Conservation (phyloP, 768 basidiomycete species). For the Nidularia pulvinata region DNA sequence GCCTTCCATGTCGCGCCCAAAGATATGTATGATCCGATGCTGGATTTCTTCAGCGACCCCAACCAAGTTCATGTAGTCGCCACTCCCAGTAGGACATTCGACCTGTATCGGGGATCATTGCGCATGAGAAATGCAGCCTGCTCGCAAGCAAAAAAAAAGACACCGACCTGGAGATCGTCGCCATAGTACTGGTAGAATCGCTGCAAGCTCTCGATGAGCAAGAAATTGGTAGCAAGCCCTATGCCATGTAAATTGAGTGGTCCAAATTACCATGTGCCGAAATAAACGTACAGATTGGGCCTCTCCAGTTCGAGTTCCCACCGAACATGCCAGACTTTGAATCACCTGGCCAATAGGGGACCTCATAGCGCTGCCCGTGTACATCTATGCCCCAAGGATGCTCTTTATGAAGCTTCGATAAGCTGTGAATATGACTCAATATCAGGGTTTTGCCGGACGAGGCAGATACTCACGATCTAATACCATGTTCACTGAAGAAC, state of each 20-base stretch:
- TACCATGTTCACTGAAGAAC: constrained; percentile 94
- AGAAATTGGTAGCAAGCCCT: constrained; percentile 97
- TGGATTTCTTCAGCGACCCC: constrained; percentile 97
- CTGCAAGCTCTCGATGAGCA: constrained; percentile 95
- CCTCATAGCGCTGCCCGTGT: constrained; percentile 88
- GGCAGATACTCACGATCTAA: constrained; percentile 71
- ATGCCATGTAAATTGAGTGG: neutral
- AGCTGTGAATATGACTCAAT: constrained; percentile 33
- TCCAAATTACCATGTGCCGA: neutral
- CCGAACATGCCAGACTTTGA: constrained; percentile 98
- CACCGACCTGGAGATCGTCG: constrained; percentile 69
- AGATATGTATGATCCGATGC: constrained; percentile 98
- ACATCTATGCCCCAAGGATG: constrained; percentile 96
- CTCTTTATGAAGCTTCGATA: constrained; percentile 90
- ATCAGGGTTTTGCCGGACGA: neutral
- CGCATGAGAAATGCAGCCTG: constrained; percentile 1
- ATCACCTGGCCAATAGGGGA: constrained; percentile 98
- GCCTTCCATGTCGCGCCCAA: constrained; percentile 88
- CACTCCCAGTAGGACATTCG: constrained; percentile 96
- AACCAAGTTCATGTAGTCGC: constrained; percentile 97
- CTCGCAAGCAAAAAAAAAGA: neutral
- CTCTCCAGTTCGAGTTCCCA: constrained; percentile 97
- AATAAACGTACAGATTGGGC: constrained; percentile 70
- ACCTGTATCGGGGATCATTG: constrained; percentile 35
- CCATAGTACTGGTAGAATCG: constrained; percentile 99